phyloP scores from a whole-genome alignment of 345 rosid genomes.

The Sisymbrium irio region DNA sequence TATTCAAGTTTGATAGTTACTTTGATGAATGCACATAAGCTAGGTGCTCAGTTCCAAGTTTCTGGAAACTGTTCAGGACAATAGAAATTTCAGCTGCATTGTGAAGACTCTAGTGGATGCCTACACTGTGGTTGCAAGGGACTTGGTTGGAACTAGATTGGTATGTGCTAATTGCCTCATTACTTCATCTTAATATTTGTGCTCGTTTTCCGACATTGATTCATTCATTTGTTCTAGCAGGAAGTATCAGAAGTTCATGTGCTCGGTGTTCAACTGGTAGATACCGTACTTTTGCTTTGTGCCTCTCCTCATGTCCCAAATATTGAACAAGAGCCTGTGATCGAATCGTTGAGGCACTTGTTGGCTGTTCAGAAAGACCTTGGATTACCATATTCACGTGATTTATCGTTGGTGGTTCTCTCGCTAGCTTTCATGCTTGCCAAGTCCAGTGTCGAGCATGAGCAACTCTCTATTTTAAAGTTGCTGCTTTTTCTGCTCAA shows the following conservation, averaged over 20 bases:
- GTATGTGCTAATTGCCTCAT: conserved; percentile 44
- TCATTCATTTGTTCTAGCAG: conserved; percentile 39
- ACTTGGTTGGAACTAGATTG: conserved; percentile 43
- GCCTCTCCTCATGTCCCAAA: conserved; percentile 40
- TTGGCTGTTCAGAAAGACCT: conserved; percentile 66
- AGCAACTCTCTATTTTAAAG: conserved; percentile 65
- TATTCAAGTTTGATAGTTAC: neutral
- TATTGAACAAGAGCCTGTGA: conserved; percentile 43
- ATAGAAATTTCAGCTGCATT: conserved; percentile 40
- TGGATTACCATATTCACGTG: conserved; percentile 47
- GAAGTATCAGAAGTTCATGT: conserved; percentile 51
- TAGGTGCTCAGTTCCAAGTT: conserved; percentile 1
- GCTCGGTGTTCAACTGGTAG: conserved; percentile 57
- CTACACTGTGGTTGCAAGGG: conserved; percentile 57
- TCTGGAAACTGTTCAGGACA: conserved; percentile 52
- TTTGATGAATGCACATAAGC: conserved; percentile 1
- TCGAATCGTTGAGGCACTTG: conserved; percentile 59
- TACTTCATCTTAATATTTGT: neutral
- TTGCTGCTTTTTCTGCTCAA: conserved; percentile 59
- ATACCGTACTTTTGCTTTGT: conserved; percentile 46
- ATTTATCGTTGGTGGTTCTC: conserved; percentile 49
- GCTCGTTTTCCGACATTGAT: neutral
- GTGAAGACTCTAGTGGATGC: conserved; percentile 61
- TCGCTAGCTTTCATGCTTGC: conserved; percentile 57
- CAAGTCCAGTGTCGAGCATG: conserved; percentile 76